Base-by-base conservation (phyloP, 2,329 filamentous ascomycete species). In the Colletotrichum higginsianum region DNA sequence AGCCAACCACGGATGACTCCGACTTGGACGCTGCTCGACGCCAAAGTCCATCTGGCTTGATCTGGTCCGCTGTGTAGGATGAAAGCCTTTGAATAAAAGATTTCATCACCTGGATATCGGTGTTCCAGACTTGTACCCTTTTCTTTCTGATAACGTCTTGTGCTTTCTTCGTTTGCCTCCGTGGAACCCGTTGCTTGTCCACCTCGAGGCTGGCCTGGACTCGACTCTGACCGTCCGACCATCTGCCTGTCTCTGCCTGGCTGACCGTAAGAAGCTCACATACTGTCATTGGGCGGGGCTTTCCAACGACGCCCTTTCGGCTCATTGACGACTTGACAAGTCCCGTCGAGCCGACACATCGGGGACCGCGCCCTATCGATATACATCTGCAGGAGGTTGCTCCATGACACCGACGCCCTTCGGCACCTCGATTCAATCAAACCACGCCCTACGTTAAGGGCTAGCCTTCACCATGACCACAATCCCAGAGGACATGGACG, bases 401-500 rank as follows among this genome's bases (percentile, higher is more conserved):
- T 58, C 50, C 53, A 67, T 67, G 67, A 60, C 69, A 46, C 46
- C 49, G 38, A 70, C 65, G 70, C 72, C 72, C 61, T 74, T 73
- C 38, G 60, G 61, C 44, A 66, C 21, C 21, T 44, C 61, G 18
- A 42, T 13, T 57, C 65, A 50, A 23, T 55, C 66, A 42, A 53
- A 11, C 35, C 69, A 62, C 70, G 65, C 65, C 72, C 65, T 66
- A 30, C 52, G 30, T 62, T 66, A 64, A 70, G 50, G 56, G 61
- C 58, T 40, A n/a, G 57, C 40, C 61, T 35, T 50, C 55, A 75
- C 61, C 67, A 82, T 82, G 81, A 71, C 80, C n/a, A 72, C 75
- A 68, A 76, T 88, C 74, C 65, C 67, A 40, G 84, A 89, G 67
- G 86, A 89, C 65, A 83, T 88, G 84, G 89, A 92, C 66, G 87